Evolutionary conservation across 768 basidiomycete genomes (phyloP), one percentile per base, ranked within the genome.

Genomic region (Arthromyces matolae): DNA sequence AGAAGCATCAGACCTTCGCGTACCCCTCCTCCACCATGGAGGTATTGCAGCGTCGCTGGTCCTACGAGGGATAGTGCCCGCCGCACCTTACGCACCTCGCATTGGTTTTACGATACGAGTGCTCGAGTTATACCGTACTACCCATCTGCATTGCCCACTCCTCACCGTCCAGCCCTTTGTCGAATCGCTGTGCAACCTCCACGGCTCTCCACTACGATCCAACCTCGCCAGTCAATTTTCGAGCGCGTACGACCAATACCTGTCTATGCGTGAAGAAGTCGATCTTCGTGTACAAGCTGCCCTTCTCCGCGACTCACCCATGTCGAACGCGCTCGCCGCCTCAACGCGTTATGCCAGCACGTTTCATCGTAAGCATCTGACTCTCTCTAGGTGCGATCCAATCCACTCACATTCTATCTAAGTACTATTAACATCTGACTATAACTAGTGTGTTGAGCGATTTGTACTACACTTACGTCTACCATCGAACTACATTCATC

Each of bases 301-400:
- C 29, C 29, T 31, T 8, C 8, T 8, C 29, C 29, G 29, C 29
- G 14, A 31, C 29, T 14, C 14, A 8, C 29, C 29, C 8, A 31
- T 31, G 29, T n/a, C 55, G 4, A 61, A 62, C 32, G 52, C 49
- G 0, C 41, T 60, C 12, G 62, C 63, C 0, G 10, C 47, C 1
- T 55, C 50, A 19, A 38, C 48, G 4, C 34, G 55, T 4, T 45
- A 56, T 3, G 57, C 53, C 3, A 51, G 49, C 2, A 12, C 29
- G 4, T 66, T 63, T 47, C 62, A 64, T 46, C 42, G 56, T 1
- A 46, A 56, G 8, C 63, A 64, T n/a, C n/a, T n/a, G n/a, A n/a
- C n/a, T n/a, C n/a, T n/a, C n/a, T n/a, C n/a, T n/a, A n/a, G n/a
- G n/a, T n/a, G n/a, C n/a, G n/a, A n/a, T n/a, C n/a, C n/a, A n/a